Evolutionary conservation across 2,329 filamentous ascomycete species (phyloP), one percentile per base, ranked within the genome.

Genomic region (Colletotrichum sansevieriae): DNA sequence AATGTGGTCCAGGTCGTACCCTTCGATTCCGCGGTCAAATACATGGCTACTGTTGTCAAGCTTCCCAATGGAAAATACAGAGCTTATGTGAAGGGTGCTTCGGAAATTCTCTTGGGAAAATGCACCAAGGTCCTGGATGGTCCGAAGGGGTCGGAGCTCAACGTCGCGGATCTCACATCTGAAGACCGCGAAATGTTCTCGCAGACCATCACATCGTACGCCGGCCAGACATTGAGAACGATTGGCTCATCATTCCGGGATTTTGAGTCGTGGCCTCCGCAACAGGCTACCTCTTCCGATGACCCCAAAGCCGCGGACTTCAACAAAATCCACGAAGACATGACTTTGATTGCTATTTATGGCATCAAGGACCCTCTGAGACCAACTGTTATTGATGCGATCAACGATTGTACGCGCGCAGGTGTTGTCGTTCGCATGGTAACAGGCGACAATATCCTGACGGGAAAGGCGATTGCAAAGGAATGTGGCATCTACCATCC

Each of bases 321-420:
- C 70, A 81, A 84, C 68, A 87, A 90, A 18, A 47, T 74, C 10
- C 63, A 73, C n/a, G 49, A 58, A 71, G 73, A 74, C 47, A 72
- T 83, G 51, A 79, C 81, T 12, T 82, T 83, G 68, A 74, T 84
- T 47, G 81, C 81, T 15, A 77, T 83, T 10, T 82, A 94, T 71
- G 90, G 90, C 73, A 91, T 92, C 43, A 88, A 90, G 63, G 90
- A 92, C 74, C 90, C 90, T n/a, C 80, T 92, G 3, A 86, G 90
- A 51, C 81, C 83, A 0, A 88, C 88, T 61, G 90, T 91, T 2
- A 82, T 85, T 1, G 83, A 90, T 47, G 88, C 90, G 2, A 89
- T 92, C 4, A 81, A 82, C 57, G 84, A 87, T 63, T 91, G 88
- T 59, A 87, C 90, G 70, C 83, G 84, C 7, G 90, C 90, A 9